These are phyloP conservation scores for Penicillium hesseltinei DNA, from an alignment of 2,329 filamentous ascomycete species.

Conservation along the genomic window DNA sequence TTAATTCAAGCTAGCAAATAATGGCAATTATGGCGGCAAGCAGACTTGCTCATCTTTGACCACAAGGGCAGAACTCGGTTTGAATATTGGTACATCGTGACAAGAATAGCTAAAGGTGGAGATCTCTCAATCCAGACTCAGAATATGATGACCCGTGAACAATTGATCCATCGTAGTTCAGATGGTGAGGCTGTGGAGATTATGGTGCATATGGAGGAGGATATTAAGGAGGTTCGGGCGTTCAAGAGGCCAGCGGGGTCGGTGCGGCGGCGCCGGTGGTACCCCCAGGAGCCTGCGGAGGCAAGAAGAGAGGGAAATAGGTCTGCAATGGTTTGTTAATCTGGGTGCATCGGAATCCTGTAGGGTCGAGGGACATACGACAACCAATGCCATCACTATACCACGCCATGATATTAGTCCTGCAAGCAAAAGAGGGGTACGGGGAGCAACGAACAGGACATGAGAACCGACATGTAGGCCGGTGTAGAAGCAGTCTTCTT, in stretches of 20 bases:
- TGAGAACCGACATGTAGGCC: slow-evolving; percentile 70
- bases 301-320: slow-evolving; percentile 65
- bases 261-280: slow-evolving; percentile 46
- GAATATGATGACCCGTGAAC: background rate
- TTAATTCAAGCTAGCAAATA: background rate
- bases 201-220: slow-evolving; percentile 6
- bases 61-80: slow-evolving; percentile 8
- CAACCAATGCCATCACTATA: slow-evolving; percentile 59
- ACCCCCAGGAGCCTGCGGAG: slow-evolving; percentile 46
- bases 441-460: slow-evolving; percentile 62
- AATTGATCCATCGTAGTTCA: background rate
- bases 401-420: slow-evolving; percentile 13
- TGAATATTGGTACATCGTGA: slow-evolving; percentile 15
- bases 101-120: background rate
- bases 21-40: background rate
- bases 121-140: background rate
- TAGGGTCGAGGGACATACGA: slow-evolving; percentile 38
- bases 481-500: slow-evolving; percentile 66
- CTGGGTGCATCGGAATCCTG: background rate
- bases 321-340: slow-evolving; percentile 43
- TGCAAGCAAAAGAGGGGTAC: background rate
- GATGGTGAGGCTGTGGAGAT: background rate
- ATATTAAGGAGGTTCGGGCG: slow-evolving; percentile 20
- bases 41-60: background rate
- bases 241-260: slow-evolving; percentile 43